Evolutionary conservation across 148 eudicot genomes (phyloP).

Genomic region (Fallopia convolvulus): DNA sequence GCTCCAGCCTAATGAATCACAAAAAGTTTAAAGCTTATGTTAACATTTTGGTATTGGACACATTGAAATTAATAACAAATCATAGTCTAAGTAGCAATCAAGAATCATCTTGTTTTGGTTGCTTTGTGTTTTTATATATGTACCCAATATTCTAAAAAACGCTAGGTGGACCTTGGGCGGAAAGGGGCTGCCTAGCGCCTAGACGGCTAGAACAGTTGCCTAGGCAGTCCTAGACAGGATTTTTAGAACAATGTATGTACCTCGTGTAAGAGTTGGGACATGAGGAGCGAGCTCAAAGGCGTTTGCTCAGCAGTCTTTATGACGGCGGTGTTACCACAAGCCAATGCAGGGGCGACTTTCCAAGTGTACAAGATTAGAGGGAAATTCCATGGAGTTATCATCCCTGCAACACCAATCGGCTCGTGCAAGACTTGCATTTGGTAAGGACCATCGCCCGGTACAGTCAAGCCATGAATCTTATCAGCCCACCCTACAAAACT

Average conservation of each 20-base stretch:
- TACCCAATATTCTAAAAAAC: slow-evolving; percentile 17
- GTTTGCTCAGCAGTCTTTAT: slow-evolving; percentile 77
- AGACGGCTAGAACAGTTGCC: too few relatives aligned
- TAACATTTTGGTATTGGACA: background rate
- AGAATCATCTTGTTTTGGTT: background rate
- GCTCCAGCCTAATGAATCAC: slow-evolving; percentile 50
- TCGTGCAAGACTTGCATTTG: slow-evolving; percentile 64
- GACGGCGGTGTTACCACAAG: slow-evolving; percentile 64
- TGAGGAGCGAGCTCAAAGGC: slow-evolving; percentile 67
- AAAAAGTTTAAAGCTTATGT: background rate
- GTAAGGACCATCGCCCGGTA: slow-evolving; percentile 65
- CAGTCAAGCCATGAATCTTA: slow-evolving; percentile 68
- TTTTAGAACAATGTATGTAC: slow-evolving; percentile 13
- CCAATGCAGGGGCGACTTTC: slow-evolving; percentile 74
- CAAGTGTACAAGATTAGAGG: slow-evolving; percentile 67
- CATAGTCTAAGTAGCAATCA: background rate
- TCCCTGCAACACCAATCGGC: slow-evolving; percentile 78
- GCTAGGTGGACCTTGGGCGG: too few relatives aligned
- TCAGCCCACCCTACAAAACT: slow-evolving; percentile 64
- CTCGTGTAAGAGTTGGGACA: slow-evolving; percentile 57
- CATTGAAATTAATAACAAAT: background rate
- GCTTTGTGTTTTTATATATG: too few relatives aligned
- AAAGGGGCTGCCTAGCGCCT: too few relatives aligned
- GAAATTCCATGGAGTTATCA: slow-evolving; percentile 78
- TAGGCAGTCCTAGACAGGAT: too few relatives aligned